Base-by-base conservation (phyloP, 2,329 filamentous ascomycete genomes). In the Calonectria leucothoes region DNA sequence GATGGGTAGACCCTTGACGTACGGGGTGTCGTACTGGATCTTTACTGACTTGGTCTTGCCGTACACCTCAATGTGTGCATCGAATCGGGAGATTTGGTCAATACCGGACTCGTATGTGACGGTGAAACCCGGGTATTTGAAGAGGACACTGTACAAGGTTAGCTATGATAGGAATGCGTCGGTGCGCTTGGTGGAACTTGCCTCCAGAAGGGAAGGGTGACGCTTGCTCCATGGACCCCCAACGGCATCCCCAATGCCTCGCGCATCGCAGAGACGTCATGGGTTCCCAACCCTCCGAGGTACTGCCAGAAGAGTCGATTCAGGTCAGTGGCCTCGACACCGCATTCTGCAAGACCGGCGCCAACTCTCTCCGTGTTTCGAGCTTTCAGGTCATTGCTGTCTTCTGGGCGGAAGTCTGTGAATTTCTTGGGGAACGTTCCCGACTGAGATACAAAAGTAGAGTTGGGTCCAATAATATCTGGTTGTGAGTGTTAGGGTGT, bases 91-190 rank as follows among this genome's bases (percentile, higher is more conserved):
- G 0, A 93, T 86, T 0, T 80, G 77, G 74, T 89, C 87, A 27
- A 91, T 83, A 0, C 91, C 91, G 0, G 87, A 88, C 74, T 93
- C 91, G 75, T 92, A 93, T 0, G 87, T 85, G 2, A 91, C 85
- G 0, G 88, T 83, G 71, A 91, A 93, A 27, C 76, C 74, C 1
- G 79, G 69, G 72, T 87, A 89, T 29, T 86, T 82, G 78, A 88
- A 88, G 2, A 88, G 82, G 0, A 85, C 86, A n/a, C 79, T 82
- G 71, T 81, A 87, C 67, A 80, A 20, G 14, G n/a, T 57, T 20
- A 76, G 59, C 2, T 12, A 52, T 3, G 20, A 8, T 12, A 15
- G n/a, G n/a, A n/a, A 39, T 14, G 35, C n/a, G 27, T 15, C 15
- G 35, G 3, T 3, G 20, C 8, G 66, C 15, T 27, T 15, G 3